Evolutionary conservation across 177 flowering plant species (phyloP).

Genomic region (Vitis hybrid): DNA sequence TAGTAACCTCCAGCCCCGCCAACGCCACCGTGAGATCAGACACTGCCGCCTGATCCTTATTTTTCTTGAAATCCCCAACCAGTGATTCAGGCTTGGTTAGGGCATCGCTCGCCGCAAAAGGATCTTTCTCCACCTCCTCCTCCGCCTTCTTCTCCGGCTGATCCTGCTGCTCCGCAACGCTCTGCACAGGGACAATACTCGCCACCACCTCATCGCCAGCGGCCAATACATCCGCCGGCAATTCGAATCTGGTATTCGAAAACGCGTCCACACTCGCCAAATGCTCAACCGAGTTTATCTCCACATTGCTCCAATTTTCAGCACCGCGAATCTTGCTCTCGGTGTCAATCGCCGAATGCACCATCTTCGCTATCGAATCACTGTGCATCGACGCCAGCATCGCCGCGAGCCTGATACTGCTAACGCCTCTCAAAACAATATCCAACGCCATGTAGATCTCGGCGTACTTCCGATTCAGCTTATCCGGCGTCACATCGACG

Average conservation of each 20-base stretch:
- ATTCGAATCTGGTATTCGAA: slow-evolving; percentile 58
- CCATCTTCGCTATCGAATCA: slow-evolving; percentile 89
- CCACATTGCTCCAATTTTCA: slow-evolving; percentile 61
- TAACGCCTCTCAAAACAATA: slow-evolving; percentile 81
- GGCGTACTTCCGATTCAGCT: slow-evolving; percentile 74
- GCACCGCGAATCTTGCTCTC: slow-evolving; percentile 88
- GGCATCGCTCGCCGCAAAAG: slow-evolving; percentile 93
- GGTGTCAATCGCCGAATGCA: slow-evolving; percentile 69
- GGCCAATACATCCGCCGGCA: slow-evolving; percentile 77
- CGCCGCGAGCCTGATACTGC: slow-evolving; percentile 74
- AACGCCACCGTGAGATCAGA: slow-evolving; percentile 63
- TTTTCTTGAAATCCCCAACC: slow-evolving; percentile 87
- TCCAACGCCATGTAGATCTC: slow-evolving; percentile 94
- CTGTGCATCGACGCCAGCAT: slow-evolving; percentile 88
- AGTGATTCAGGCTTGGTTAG: slow-evolving; percentile 66
- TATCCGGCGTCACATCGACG: slow-evolving; percentile 93
- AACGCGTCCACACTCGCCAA: slow-evolving; percentile 59
- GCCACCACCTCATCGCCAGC: slow-evolving; percentile 83
- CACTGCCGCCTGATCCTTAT: slow-evolving; percentile 41
- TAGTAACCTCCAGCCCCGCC: slow-evolving; percentile 81
- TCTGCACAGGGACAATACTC: slow-evolving; percentile 36
- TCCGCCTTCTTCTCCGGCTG: slow-evolving; percentile 33
- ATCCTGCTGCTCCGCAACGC: slow-evolving; percentile 27
- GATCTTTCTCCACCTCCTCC: slow-evolving; percentile 67
- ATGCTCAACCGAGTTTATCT: slow-evolving; percentile 56